phyloP scores from a whole-genome alignment of 345 rosid genomes.

The Linum lewisii region DNA sequence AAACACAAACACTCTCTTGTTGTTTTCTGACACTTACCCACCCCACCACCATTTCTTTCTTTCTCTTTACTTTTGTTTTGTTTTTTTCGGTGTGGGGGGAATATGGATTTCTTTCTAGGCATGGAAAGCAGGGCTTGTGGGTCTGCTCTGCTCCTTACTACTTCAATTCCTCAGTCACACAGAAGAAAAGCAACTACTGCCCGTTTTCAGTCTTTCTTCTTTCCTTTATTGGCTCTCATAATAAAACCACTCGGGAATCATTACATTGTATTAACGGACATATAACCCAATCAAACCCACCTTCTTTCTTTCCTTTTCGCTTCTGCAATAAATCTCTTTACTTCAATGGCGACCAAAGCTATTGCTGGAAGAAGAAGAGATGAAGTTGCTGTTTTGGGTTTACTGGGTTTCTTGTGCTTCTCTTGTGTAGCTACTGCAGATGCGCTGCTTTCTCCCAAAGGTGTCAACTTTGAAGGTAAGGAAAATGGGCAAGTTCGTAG shows the following conservation, averaged over 20 bases:
- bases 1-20: slow-evolving; percentile 24
- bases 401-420: slow-evolving; percentile 37
- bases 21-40: slow-evolving; percentile 19
- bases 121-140: slow-evolving; percentile 26
- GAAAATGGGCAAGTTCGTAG: neutral
- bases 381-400: slow-evolving; percentile 19
- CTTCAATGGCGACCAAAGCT: slow-evolving; percentile 20
- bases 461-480: slow-evolving; percentile 81
- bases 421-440: slow-evolving; percentile 27
- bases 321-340: slow-evolving; percentile 1
- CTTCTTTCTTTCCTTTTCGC: slow-evolving; percentile 20
- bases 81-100: slow-evolving; percentile 37
- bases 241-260: too few species aligned
- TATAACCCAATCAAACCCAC: neutral
- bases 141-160: slow-evolving; percentile 28
- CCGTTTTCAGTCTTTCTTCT: too few species aligned
- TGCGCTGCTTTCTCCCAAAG: slow-evolving; percentile 74
- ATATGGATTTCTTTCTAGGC: slow-evolving; percentile 17
- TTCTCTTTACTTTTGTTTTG: too few species aligned
- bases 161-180: slow-evolving; percentile 13
- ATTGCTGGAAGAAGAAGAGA: slow-evolving; percentile 8
- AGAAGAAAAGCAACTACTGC: too few species aligned
- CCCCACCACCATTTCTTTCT: neutral
- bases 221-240: too few species aligned
- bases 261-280: slow-evolving; percentile 10